These are phyloP conservation scores for Dothideomycetidae sp. DNA, from an alignment of 2,329 filamentous ascomycete species.

Conservation along the genomic window DNA sequence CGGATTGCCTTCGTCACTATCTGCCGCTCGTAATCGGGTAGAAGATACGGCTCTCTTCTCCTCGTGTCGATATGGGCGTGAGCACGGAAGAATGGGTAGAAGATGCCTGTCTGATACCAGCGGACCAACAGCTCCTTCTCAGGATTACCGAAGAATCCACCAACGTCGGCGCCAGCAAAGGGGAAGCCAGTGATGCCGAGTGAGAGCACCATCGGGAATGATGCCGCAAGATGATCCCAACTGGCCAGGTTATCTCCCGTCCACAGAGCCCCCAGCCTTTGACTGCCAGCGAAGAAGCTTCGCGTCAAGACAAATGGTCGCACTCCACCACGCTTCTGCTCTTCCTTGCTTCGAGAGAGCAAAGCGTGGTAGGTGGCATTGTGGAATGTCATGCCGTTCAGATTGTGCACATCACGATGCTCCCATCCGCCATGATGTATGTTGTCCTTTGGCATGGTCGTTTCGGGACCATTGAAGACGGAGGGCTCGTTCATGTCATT, in stretches of 20 bases:
- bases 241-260: constrained; percentile 92
- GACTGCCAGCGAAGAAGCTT: constrained; percentile 81
- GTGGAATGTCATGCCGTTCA: constrained; percentile 89
- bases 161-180: constrained; percentile 89
- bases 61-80: constrained; percentile 96
- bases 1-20: constrained; percentile 82
- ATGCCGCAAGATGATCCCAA: constrained; percentile 81
- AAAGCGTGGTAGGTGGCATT: constrained; percentile 86
- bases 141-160: constrained; percentile 95
- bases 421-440: constrained; percentile 86
- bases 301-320: constrained; percentile 89
- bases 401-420: constrained; percentile 89
- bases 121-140: constrained; percentile 79
- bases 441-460: constrained; percentile 98
- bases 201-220: constrained; percentile 84
- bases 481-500: constrained; percentile 99
- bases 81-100: constrained; percentile 95
- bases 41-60: constrained; percentile 81
- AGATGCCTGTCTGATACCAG: constrained; percentile 94
- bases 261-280: constrained; percentile 92
- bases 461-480: constrained; percentile 95
- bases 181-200: constrained; percentile 88
- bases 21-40: constrained; percentile 66
- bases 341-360: constrained; percentile 70
- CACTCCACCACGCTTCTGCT: constrained; percentile 35